A percentile compares a stretch with the other conserved stretches of the same genome.
These are phyloP conservation scores for Aspergillus eucalypticola DNA, from an alignment of 2,329 filamentous ascomycete genomes.

Conservation along the genomic window DNA sequence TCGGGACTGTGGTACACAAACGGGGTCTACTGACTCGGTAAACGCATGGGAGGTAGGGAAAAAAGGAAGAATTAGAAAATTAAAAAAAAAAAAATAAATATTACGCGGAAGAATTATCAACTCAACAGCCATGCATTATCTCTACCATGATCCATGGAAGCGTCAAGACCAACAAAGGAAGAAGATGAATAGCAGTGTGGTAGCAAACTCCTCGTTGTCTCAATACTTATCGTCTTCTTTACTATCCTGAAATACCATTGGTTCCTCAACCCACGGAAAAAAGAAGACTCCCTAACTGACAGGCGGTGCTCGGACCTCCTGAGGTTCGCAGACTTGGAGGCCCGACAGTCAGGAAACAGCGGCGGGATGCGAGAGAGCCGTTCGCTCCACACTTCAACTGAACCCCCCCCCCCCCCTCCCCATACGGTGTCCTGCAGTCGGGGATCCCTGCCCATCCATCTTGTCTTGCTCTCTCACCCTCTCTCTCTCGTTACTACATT, in stretches of 20 bases:
- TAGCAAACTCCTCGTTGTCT: no score
- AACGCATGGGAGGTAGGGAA: background rate
- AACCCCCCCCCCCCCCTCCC: no score
- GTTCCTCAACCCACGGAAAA: background rate
- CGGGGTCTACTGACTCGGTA: background rate
- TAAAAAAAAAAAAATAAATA: background rate
- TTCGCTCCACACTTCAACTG: slow-evolving; percentile 31
- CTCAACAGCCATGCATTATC: background rate
- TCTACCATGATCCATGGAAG: background rate
- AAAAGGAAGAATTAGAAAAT: background rate
- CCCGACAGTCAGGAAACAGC: slow-evolving; percentile 40
- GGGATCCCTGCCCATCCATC: slow-evolving; percentile 13
- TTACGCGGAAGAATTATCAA: background rate
- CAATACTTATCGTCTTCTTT: no score
- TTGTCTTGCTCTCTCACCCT: background rate
- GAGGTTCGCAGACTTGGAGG: slow-evolving; percentile 29
- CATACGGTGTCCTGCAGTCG: slow-evolving; percentile 12
- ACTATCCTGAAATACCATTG: background rate
- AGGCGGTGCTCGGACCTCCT: slow-evolving; percentile 24
- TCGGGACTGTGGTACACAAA: background rate
- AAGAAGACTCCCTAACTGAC: slow-evolving; percentile 11
- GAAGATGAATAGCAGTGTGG: no score
- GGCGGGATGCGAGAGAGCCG: slow-evolving; percentile 35
- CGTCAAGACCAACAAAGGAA: background rate
- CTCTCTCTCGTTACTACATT: background rate